Evolutionary conservation across 768 basidiomycete genomes (phyloP), one percentile per base, ranked within the genome.

Genomic region (Mycena filopes): DNA sequence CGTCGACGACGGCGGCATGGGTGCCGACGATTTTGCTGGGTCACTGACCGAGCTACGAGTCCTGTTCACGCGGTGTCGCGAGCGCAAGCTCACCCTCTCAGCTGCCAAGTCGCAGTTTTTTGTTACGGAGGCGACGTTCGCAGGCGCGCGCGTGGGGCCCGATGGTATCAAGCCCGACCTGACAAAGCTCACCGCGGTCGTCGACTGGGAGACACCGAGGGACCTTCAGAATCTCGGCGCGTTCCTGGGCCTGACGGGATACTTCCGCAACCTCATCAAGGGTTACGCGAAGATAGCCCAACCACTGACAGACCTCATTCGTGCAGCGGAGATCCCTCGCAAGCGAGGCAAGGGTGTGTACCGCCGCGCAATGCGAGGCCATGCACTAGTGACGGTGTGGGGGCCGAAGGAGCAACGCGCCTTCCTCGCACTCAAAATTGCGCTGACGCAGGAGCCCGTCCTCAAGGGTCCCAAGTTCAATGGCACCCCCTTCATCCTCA

Each of bases 181-280:
- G 2, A 55, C 72, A 3, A 83, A 82, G 62, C 68, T 83, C 7
- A 75, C 73, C 2, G 76, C 80, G 1, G 74, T 82, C 9, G 74
- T 82, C 2, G 66, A 82, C 66, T 80, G 78, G 76, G 54, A 55
- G 31, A 36, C 20, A 25, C 67, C 67, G 21, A 42, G 21, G 23
- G 53, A 65, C 29, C 13, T 65, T 12, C 63, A 68, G 40, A 60
- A 65, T 25, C 57, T 68, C 29, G 58, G 36, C 20, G 56, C 50
- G 36, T 69, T 69, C 59, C 26, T 53, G 2, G 55, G 67, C 3
- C 57, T 69, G 12, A 65, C 64, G 16, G 74, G 76, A 1, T 76
- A 76, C 60, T 83, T 80, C 62, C 70, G 77, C 0, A 53, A 68
- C n/a, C 65, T 81, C 4, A 77, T 82, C 43, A 66, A 71, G 43